Evolutionary conservation across 2,329 filamentous ascomycete species (phyloP), one percentile per base, ranked within the genome.

Genomic region (Tricladium varicosporioides): DNA sequence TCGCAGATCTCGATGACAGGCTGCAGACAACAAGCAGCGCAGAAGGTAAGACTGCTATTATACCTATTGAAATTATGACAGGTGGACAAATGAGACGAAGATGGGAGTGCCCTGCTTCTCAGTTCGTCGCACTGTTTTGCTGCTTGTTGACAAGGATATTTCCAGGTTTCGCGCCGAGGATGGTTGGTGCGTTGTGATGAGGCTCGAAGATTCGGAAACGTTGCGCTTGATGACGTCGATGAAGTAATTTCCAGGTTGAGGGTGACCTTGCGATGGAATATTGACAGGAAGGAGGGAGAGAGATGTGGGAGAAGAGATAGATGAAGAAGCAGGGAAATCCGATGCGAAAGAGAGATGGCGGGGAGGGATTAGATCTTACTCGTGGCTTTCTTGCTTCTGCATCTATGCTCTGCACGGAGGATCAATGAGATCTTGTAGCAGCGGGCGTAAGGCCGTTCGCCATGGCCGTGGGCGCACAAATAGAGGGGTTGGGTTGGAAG

Each of bases 201-300:
- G 18, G 53, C 44, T 31, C 19, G 19, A 44, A 22, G 11, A 10
- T 13, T 10, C 27, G 32, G 47, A 16, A 48, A 48, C 19, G 19
- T n/a, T 51, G 18, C 32, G 18, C 16, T n/a, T 40, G 49, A 59
- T 62, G 60, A 62, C 60, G 58, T 63, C 52, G 60, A 57, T 59
- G 60, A 60, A 40, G 58, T 16, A 16, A 50, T 48, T 33, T 40
- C 19, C 16, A n/a, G n/a, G 15, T 15, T 33, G 45, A 19, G 36
- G 51, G 53, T 45, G 22, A 27, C 22, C 22, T 42, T 19, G 31
- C 36, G 47, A 15, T 45, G 44, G 31, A 36, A 15, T 13, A 36
- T n/a, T 14, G 16, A 42, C 54, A 18, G 5, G 15, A 47, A 45
- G 32, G n/a, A 14, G 45, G 45, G 45, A 40, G 51, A 44, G 5